A percentile compares a stretch with the other conserved stretches of the same genome.
Evolutionary conservation across 257 asterid genomes (phyloP).

Genomic region (Fraxinus anomala): DNA sequence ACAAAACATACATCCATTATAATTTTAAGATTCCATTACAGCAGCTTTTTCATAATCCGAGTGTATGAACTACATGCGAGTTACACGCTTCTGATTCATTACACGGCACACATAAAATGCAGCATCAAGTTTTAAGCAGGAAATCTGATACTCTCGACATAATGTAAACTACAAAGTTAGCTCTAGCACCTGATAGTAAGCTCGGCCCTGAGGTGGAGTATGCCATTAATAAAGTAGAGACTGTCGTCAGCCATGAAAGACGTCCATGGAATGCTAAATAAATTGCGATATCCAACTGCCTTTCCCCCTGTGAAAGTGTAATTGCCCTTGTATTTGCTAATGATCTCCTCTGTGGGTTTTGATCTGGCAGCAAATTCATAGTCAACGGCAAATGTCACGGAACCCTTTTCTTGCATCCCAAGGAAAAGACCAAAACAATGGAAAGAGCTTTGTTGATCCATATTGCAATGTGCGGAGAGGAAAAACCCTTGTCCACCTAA

Average conservation of each 20-base stretch:
- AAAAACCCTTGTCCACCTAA: conserved; percentile 93
- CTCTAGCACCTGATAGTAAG: conserved; percentile 61
- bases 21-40: neutral
- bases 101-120: neutral
- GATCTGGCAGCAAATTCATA: conserved; percentile 86
- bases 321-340: conserved; percentile 81
- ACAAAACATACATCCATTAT: neutral
- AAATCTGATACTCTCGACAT: neutral
- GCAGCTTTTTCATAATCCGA: neutral
- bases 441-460: conserved; percentile 87
- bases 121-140: neutral
- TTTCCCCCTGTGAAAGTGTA: conserved; percentile 87
- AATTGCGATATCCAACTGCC: conserved; percentile 85
- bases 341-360: conserved; percentile 72
- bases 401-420: conserved; percentile 96
- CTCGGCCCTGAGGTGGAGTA: conserved; percentile 84
- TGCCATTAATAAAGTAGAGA: conserved; percentile 61
- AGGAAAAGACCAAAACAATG: conserved; percentile 90
- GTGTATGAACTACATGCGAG: neutral
- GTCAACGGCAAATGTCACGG: conserved; percentile 74
- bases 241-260: conserved; percentile 86
- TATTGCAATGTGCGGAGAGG: conserved; percentile 89
- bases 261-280: conserved; percentile 75
- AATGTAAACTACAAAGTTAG: neutral
- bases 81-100: neutral